A percentile compares a stretch with the other conserved stretches of the same genome.
phyloP scores from a whole-genome alignment of 352 stramenopile genomes.

The Phytophthora lateralis region DNA sequence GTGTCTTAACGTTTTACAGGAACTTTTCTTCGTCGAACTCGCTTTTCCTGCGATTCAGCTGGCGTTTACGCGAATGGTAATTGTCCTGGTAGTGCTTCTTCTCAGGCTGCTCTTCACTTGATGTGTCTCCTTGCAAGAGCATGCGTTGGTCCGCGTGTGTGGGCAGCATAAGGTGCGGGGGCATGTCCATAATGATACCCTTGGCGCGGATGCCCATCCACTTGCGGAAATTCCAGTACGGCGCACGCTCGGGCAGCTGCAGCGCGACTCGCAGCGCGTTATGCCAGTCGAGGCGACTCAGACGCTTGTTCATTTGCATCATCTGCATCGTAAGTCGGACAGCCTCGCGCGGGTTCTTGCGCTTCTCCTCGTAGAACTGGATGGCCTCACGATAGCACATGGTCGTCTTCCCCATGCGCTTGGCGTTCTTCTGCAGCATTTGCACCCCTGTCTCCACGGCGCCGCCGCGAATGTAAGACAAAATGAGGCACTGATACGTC shows the following conservation, averaged over 20 bases:
- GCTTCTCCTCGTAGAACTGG: constrained; percentile 61
- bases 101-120: constrained; percentile 9
- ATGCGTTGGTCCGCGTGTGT: constrained; percentile 33
- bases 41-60: constrained; percentile 38
- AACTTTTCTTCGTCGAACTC: constrained; percentile 39
- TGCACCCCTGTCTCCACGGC: constrained; percentile 67
- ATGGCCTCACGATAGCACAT: constrained; percentile 79
- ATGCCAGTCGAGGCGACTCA: constrained; percentile 82
- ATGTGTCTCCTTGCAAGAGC: constrained; percentile 26
- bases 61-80: constrained; percentile 39
- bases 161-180: constrained; percentile 64
- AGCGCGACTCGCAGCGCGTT: constrained; percentile 69
- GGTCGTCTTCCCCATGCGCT: constrained; percentile 75
- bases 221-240: constrained; percentile 90
- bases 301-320: constrained; percentile 80
- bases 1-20: constrained; percentile 38
- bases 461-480: constrained; percentile 65
- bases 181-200: constrained; percentile 58
- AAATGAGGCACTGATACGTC: constrained; percentile 68
- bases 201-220: constrained; percentile 81
- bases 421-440: constrained; percentile 70
- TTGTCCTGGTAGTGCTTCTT: constrained; percentile 31
- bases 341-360: constrained; percentile 65
- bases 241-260: constrained; percentile 61
- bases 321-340: constrained; percentile 85